Evolutionary conservation across 2,329 filamentous ascomycete species (phyloP), one percentile per base, ranked within the genome.

Genomic region (Talaromyces albobiverticillius): DNA sequence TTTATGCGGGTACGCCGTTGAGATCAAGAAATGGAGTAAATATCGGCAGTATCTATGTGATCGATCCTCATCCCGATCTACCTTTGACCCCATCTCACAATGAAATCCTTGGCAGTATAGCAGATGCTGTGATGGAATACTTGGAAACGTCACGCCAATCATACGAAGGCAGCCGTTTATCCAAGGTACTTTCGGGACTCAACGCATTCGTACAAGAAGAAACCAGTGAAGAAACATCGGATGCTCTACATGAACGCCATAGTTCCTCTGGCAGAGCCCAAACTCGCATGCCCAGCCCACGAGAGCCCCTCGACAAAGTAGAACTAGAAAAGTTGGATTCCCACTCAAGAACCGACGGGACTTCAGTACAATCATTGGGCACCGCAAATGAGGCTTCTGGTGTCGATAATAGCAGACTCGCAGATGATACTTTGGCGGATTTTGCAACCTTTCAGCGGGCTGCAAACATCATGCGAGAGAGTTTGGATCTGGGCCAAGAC

Each of bases 381-480:
- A n/a, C n/a, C n/a, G n/a, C n/a, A n/a, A n/a, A n/a, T n/a, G n/a
- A n/a, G n/a, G n/a, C n/a, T n/a, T n/a, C n/a, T n/a, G n/a, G n/a
- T n/a, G n/a, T n/a, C n/a, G n/a, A n/a, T n/a, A n/a, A n/a, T n/a
- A n/a, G n/a, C n/a, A n/a, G n/a, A n/a, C n/a, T n/a, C n/a, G n/a
- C n/a, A n/a, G n/a, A n/a, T n/a, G n/a, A n/a, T n/a, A n/a, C n/a
- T n/a, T n/a, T n/a, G n/a, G n/a, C n/a, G n/a, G n/a, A n/a, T n/a
- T n/a, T n/a, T n/a, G n/a, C 67, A 13, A 71, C 70, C 1, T 76
- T 77, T 54, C 59, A 62, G 22, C 67, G 75, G 10, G 76, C 76
- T 14, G 72, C 74, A 1, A 62, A 69, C 18, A 57, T 77, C 1
- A 61, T 79, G 11, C 65, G 68, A 8, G 64, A 74, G 43, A 69